Evolutionary conservation across 163 green algal species (phyloP).

Genomic region (Scenedesmus sp.): DNA sequence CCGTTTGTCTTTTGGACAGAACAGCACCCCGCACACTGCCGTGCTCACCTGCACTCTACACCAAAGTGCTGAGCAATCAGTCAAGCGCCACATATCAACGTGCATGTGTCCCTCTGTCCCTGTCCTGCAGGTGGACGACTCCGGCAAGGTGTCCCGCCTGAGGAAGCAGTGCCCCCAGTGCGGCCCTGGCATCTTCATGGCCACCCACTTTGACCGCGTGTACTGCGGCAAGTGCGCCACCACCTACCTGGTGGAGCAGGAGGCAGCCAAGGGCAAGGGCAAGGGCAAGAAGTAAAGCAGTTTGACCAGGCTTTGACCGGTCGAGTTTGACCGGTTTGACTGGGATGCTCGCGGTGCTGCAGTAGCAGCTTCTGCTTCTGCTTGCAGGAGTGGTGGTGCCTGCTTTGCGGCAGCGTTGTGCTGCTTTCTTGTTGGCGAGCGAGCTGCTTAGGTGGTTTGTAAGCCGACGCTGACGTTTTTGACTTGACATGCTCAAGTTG

Average conservation of each 20-base stretch:
- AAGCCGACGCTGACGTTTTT: not conserved
- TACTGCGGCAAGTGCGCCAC: slow-evolving; percentile 95
- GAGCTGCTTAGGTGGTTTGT: not conserved
- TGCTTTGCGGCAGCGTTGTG: not conserved
- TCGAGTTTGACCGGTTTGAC: slow-evolving; percentile 1
- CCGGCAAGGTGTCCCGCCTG: slow-evolving; percentile 97
- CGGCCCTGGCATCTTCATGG: slow-evolving; percentile 99
- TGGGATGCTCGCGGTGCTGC: not conserved
- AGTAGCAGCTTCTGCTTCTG: not conserved
- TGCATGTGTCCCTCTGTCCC: not conserved
- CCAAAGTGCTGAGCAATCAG: too few species aligned
- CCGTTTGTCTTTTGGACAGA: too few species aligned
- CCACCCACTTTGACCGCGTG: slow-evolving; percentile 97
- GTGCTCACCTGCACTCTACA: too few species aligned
- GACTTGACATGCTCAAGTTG: too few species aligned
- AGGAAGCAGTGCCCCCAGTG: slow-evolving; percentile 97
- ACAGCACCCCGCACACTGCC: too few species aligned
- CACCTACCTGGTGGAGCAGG: slow-evolving; percentile 66
- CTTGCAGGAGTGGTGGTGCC: not conserved
- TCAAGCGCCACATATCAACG: too few species aligned
- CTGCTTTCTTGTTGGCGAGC: not conserved
- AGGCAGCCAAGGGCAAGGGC: slow-evolving; percentile 54
- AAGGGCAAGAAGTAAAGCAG: slow-evolving; percentile 73
- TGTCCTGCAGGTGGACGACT: slow-evolving; percentile 91
- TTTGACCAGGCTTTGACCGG: not conserved